Percentiles rank a stretch among this genome's conserved stretches.
These are phyloP conservation scores for Herpetospermum pedunculosum DNA, from an alignment of 306 rosid genomes.

Conservation along the genomic window DNA sequence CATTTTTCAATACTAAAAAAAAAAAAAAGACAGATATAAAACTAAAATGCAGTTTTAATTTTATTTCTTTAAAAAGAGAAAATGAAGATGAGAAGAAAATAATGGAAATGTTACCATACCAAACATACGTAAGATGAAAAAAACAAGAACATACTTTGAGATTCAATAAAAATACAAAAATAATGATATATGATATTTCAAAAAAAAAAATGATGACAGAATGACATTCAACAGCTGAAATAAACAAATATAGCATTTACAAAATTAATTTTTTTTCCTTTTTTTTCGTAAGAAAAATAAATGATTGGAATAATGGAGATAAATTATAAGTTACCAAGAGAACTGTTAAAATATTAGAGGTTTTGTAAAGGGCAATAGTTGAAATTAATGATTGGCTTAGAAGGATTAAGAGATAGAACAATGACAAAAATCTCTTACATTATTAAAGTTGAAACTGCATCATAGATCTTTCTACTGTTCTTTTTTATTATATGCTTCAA, in stretches of 20 bases:
- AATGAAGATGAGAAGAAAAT: too few species aligned
- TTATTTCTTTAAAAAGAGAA: too few species aligned
- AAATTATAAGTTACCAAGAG: not conserved
- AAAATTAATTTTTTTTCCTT: too few species aligned
- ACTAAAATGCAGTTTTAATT: too few species aligned
- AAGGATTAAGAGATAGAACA: not conserved
- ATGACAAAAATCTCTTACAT: not conserved
- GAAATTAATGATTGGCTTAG: not conserved
- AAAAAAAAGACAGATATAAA: too few species aligned
- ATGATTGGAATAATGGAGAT: not conserved
- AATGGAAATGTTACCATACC: too few species aligned
- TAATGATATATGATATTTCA: too few species aligned
- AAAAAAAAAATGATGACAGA: not conserved
- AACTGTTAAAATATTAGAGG: not conserved
- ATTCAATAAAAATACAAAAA: too few species aligned
- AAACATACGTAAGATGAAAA: too few species aligned
- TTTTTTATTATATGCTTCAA: not conserved
- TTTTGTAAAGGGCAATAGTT: not conserved
- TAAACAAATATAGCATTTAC: not conserved
- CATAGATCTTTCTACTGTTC: not conserved
- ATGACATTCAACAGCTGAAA: not conserved
- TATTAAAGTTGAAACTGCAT: not conserved
- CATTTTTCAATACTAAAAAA: too few species aligned
- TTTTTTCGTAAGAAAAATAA: too few species aligned
- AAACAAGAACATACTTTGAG: too few species aligned